Conservation (phyloP, 257 asterid species). For the Solanum sejunctum region DNA sequence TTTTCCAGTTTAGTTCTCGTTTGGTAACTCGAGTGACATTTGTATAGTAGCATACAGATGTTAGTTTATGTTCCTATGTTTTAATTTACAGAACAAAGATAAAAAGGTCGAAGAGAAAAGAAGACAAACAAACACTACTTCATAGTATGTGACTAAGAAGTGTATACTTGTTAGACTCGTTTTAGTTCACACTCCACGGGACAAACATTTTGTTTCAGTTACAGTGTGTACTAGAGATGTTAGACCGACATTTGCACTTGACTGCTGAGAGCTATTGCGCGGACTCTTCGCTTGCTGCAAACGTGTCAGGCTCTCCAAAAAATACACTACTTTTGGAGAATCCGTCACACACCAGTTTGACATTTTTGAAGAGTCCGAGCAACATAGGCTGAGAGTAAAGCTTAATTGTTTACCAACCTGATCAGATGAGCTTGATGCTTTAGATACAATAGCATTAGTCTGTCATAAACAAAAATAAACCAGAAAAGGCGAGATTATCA, state of each 20-base stretch:
- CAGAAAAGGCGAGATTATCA: background rate
- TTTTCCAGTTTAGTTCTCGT: too few relatives aligned
- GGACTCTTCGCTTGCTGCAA: too few relatives aligned
- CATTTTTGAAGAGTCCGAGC: too few relatives aligned
- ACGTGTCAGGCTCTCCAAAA: too few relatives aligned
- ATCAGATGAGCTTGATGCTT: conserved; percentile 55
- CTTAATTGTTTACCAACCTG: conserved; percentile 36
- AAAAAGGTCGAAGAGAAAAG: too few relatives aligned
- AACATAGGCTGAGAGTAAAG: background rate
- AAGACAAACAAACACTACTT: too few relatives aligned
- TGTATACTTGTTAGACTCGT: background rate
- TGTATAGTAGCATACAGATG: too few relatives aligned
- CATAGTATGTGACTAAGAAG: background rate
- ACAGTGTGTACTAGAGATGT: background rate
- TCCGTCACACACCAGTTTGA: too few relatives aligned
- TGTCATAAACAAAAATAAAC: background rate
- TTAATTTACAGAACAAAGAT: too few relatives aligned
- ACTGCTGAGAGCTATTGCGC: background rate
- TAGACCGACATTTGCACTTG: background rate
- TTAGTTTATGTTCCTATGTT: too few relatives aligned
- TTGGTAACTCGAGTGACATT: too few relatives aligned
- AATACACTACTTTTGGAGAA: too few relatives aligned
- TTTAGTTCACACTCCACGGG: background rate
- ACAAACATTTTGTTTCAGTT: background rate
- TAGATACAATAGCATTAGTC: conserved; percentile 76